These are phyloP conservation scores for Parietaria judaica DNA, from an alignment of 306 rosid genomes.

Conservation along the genomic window DNA sequence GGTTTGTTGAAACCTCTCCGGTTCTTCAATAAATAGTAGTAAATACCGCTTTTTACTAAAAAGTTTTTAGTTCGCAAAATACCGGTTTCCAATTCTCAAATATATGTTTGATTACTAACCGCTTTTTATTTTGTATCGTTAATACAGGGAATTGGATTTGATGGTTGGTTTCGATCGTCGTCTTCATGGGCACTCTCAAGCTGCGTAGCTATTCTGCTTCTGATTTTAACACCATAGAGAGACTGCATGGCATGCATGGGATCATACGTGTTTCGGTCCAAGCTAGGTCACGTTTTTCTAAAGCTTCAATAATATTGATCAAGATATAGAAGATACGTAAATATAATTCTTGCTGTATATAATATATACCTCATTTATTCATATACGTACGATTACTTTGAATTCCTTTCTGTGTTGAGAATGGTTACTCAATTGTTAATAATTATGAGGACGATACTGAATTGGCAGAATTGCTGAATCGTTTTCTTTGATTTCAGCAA, in stretches of 20 bases:
- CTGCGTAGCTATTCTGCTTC: conserved; percentile 37
- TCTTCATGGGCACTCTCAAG: conserved; percentile 41
- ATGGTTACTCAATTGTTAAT: not conserved
- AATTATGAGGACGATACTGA: conserved; percentile 6
- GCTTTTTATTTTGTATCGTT: not conserved
- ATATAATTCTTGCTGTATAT: not conserved
- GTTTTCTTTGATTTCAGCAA: conserved; percentile 12
- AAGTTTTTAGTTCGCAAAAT: too few species aligned
- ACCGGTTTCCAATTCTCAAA: too few species aligned
- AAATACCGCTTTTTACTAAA: too few species aligned
- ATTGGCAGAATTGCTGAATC: conserved; percentile 7
- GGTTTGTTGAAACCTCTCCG: too few species aligned
- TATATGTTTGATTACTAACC: not conserved
- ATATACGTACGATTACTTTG: not conserved
- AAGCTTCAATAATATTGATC: too few species aligned
- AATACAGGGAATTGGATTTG: conserved; percentile 42
- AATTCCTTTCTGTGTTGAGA: not conserved
- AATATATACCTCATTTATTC: not conserved
- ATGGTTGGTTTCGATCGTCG: conserved; percentile 38
- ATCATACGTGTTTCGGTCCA: too few species aligned
- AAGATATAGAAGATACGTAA: too few species aligned
- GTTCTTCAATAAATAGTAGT: too few species aligned
- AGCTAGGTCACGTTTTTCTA: too few species aligned
- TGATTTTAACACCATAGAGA: conserved; percentile 24
- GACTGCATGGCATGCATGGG: too few species aligned